Conservation (phyloP, 495 filamentous ascomycete genomes). For the Neurospora sp. region DNA sequence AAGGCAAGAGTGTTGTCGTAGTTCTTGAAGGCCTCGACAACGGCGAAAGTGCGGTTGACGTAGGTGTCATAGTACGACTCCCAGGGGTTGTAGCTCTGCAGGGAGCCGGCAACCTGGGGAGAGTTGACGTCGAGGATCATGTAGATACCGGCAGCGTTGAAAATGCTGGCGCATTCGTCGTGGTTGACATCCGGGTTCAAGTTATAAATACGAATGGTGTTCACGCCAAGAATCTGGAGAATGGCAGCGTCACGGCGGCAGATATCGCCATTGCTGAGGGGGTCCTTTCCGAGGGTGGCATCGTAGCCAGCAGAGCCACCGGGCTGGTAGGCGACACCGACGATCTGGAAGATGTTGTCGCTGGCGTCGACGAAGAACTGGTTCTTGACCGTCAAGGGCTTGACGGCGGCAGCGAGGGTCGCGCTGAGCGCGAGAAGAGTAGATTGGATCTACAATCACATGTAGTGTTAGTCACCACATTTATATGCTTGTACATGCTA, state of each 20-base stretch:
- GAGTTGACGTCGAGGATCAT: constrained; percentile 83
- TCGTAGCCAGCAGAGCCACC: constrained; percentile 78
- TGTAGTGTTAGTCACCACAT: background rate
- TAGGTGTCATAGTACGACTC: constrained; percentile 66
- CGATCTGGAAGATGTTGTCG: constrained; percentile 72
- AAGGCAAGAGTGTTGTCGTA: constrained; percentile 88
- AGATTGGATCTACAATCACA: constrained; percentile 22
- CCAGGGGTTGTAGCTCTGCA: constrained; percentile 60
- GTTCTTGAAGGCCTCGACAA: constrained; percentile 89
- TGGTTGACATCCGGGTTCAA: constrained; percentile 75
- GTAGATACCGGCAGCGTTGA: constrained; percentile 61
- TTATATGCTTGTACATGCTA: background rate
- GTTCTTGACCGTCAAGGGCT: constrained; percentile 60
- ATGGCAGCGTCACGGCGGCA: constrained; percentile 89
- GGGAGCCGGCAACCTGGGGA: constrained; percentile 64
- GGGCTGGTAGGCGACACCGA: constrained; percentile 92
- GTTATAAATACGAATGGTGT: constrained; percentile 93
- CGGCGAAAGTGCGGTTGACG: constrained; percentile 72
- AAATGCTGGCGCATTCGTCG: constrained; percentile 81
- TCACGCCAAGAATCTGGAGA: constrained; percentile 75
- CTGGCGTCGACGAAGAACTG: constrained; percentile 78
- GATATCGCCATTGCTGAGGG: constrained; percentile 60
- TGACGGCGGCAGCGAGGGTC: constrained; percentile 55
- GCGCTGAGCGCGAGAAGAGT: constrained; percentile 36
- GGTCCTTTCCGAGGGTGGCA: constrained; percentile 49